Evolutionary conservation across 1,284 basidiomycete species (phyloP), one percentile per base, ranked within the genome.

Genomic region (Malassezia psittaci): DNA sequence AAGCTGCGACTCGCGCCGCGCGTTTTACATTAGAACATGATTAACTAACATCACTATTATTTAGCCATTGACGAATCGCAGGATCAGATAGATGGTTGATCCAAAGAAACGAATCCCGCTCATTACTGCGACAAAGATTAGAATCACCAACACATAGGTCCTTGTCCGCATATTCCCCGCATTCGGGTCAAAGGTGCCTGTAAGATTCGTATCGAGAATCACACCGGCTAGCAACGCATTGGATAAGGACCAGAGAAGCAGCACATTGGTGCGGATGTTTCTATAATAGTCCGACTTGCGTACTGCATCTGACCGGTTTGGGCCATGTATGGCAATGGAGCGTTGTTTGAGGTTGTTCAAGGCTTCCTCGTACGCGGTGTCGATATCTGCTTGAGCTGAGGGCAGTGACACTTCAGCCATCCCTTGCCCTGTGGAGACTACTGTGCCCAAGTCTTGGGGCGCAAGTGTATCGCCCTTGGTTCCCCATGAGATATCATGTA

Each of bases 281-380:
- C 66, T 71, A 58, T 77, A 77, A 61, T 76, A 77, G 53, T 77
- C 76, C 60, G 62, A 69, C 65, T 66, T 71, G 36, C 50, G 43
- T 0, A 56, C 56, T 3, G 57, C 62, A 24, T 72, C 69, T 41
- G 59, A 50, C 39, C 54, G 62, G 10, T 67, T 65, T 11, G 71
- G 64, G 36, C 73, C 71, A 16, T 72, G 64, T 42, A 77, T 63
- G 48, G 76, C 64, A 66, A 76, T 75, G 0, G 61, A 85, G 24
- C 83, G 78, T 35, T 84, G 83, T 49, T 83, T 82, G 40, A 96
- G 79, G 69, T 90, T 89, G 56, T 83, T 80, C 38, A 96, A 79
- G 0, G 90, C 85, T 64, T 91, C 87, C 72, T 90, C 86, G 72
- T 96, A 98, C 19, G 88, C 83, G 40, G 81, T 82, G 69, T 96